Base-by-base conservation (phyloP, 192 early-diverging fungal species). In the Helicostylum pulchrum region DNA sequence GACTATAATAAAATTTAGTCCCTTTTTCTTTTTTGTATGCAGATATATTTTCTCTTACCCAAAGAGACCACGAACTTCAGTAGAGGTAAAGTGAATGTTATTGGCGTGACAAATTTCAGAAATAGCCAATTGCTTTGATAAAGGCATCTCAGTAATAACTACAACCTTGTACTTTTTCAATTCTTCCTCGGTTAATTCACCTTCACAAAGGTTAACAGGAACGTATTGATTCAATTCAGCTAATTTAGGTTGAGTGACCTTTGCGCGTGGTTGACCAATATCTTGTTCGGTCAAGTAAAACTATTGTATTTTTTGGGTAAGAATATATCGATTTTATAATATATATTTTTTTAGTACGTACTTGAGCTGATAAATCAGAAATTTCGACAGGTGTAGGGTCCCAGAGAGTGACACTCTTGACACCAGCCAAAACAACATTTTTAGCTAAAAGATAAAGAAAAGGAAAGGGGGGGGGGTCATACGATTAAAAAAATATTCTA, bases 211-310 rank as follows among this genome's bases (percentile, higher is more conserved):
- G 53, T 86, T 82, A 5, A 98, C 93, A 7, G 97, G 97, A 10
- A 98, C 96, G 77, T 99, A 99, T 69, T 86, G 83, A 80, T 99
- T 99, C 47, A 99, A 82, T 79, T 99, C 97, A 23, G 91, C 92
- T 32, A 99, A 83, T 46, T 87, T 88, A 46, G 91, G 85, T 10
- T 82, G 81, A 36, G 91, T 79, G 17, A 88, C 90, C 39, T 77
- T 64, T 23, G 87, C 97, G 56, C 94, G 87, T 32, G 88, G 86
- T 73, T 94, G 86, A 59, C 96, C 96, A 63, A 98, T 69, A 68
- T 99, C 95, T 6, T 82, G 86, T 31, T 80, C 70, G 48, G 75
- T 82, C 20, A 99, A 75, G 82, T 92, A 99, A 76, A 96, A 99
- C 93, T 98, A 74, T 17, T 26, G 2, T 26, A 26, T 26, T 26